A percentile compares a stretch with the other conserved stretches of the same genome.
Evolutionary conservation across 345 rosid species (phyloP).

Genomic region (Lumnitzera racemosa): DNA sequence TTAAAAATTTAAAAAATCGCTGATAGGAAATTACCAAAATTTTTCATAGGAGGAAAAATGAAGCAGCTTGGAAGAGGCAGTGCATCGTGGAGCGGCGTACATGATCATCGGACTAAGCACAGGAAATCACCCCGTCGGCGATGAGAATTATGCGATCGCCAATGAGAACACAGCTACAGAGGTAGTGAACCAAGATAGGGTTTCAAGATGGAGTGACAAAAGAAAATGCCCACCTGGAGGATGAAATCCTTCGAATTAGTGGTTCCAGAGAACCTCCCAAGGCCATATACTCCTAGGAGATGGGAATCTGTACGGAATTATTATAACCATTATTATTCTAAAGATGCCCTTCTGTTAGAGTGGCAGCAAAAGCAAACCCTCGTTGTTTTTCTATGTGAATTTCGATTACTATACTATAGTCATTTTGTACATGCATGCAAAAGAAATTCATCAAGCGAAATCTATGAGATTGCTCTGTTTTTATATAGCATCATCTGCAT

Average conservation of each 20-base stretch:
- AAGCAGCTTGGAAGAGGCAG: conserved; percentile 13
- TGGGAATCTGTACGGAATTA: conserved; percentile 26
- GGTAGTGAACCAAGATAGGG: neutral
- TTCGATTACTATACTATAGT: neutral
- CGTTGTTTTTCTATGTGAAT: conserved; percentile 36
- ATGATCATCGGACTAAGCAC: conserved; percentile 22
- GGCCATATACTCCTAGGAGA: conserved; percentile 31
- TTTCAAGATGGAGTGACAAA: conserved; percentile 43
- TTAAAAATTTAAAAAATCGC: neutral
- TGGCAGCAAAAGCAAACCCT: conserved; percentile 6
- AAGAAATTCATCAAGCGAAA: too few species aligned
- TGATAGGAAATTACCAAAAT: conserved; percentile 6
- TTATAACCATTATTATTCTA: neutral
- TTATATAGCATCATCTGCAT: too few species aligned
- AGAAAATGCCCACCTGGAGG: conserved; percentile 52
- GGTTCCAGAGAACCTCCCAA: conserved; percentile 63
- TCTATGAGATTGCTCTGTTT: too few species aligned
- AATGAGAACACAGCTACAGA: neutral
- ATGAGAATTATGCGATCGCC: neutral
- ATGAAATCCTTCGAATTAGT: conserved; percentile 37
- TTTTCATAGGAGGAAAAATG: too few species aligned
- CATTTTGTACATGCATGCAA: too few species aligned
- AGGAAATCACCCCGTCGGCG: neutral
- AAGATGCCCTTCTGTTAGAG: conserved; percentile 19
- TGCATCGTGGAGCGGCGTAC: conserved; percentile 22